phyloP scores from a whole-genome alignment of 2,329 filamentous ascomycete species.

The Microascus cirrosus region DNA sequence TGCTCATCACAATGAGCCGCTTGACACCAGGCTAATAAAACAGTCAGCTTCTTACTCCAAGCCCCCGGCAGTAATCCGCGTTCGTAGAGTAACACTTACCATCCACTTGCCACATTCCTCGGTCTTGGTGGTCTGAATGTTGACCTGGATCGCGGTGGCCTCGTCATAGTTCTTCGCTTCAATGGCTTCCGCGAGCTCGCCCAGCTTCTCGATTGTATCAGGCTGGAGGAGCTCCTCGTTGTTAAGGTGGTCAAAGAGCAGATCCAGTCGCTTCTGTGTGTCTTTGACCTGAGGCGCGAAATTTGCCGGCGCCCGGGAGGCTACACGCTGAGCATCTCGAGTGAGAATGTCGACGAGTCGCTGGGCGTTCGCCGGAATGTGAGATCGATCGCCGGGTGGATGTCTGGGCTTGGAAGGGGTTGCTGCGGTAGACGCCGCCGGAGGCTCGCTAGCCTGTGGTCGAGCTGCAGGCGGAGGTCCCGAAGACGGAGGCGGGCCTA shows the following conservation, averaged over 20 bases:
- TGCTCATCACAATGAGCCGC: conserved; percentile 69
- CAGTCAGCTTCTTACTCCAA: not conserved
- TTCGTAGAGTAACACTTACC: conserved; percentile 39
- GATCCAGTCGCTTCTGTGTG: conserved; percentile 81
- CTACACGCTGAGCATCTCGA: conserved; percentile 80
- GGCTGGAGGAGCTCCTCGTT: conserved; percentile 83
- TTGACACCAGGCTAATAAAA: conserved; percentile 57
- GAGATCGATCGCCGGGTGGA: conserved; percentile 77
- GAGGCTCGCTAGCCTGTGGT: conserved; percentile 29
- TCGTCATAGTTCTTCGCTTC: conserved; percentile 57
- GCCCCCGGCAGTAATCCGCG: not conserved
- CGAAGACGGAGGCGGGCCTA: conserved; percentile 28
- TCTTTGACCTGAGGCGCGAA: conserved; percentile 87
- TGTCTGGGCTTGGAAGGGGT: conserved; percentile 50
- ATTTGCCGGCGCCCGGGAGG: conserved; percentile 70
- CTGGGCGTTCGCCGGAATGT: conserved; percentile 69
- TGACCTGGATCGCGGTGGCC: conserved; percentile 58
- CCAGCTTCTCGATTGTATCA: conserved; percentile 60
- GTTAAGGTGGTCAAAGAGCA: conserved; percentile 96
- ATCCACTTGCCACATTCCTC: conserved; percentile 82
- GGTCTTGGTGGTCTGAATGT: conserved; percentile 65
- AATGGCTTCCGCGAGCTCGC: conserved; percentile 53
- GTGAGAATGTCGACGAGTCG: conserved; percentile 72
- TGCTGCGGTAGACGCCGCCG: conserved; percentile 24
- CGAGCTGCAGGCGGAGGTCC: conserved; percentile 21